A percentile compares a stretch with the other conserved stretches of the same genome.
These are phyloP conservation scores for Tetrapisispora fleetii DNA, from an alignment of 805 yeast genomes.

Conservation along the genomic window DNA sequence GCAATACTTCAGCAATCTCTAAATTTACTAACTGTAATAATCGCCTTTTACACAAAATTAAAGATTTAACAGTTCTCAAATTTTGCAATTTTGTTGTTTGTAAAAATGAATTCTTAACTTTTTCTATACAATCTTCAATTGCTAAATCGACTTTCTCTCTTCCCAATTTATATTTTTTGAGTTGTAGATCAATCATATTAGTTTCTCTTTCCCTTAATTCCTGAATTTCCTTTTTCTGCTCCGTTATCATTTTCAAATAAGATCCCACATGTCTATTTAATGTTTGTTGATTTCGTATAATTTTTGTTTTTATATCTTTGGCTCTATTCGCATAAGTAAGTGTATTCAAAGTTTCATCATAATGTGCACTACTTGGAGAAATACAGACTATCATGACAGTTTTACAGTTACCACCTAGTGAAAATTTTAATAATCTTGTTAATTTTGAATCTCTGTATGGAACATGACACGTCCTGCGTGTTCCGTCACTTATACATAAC, in stretches of 20 bases:
- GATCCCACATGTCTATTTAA: conserved; percentile 78
- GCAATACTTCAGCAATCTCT: conserved; percentile 28
- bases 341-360: conserved; percentile 88
- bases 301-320: conserved; percentile 77
- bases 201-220: conserved; percentile 50
- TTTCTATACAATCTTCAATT: conserved; percentile 35
- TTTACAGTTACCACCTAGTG: conserved; percentile 88
- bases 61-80: conserved; percentile 33
- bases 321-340: conserved; percentile 88
- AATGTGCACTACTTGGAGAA: conserved; percentile 77
- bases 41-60: conserved; percentile 31
- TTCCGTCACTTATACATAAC: conserved; percentile 58
- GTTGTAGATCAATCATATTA: conserved; percentile 31
- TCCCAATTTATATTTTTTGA: conserved; percentile 28
- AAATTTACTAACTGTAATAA: conserved; percentile 35
- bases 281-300: conserved; percentile 61
- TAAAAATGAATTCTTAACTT: conserved; percentile 32
- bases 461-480: conserved; percentile 51
- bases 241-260: conserved; percentile 73
- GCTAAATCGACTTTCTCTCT: conserved; percentile 33
- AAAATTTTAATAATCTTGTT: conserved; percentile 77
- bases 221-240: conserved; percentile 65
- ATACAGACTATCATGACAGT: conserved; percentile 95
- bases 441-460: conserved; percentile 89
- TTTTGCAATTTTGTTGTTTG: conserved; percentile 37